Base-by-base conservation (phyloP, 176 grass and related monocot genomes). In the Triticum monococcum region DNA sequence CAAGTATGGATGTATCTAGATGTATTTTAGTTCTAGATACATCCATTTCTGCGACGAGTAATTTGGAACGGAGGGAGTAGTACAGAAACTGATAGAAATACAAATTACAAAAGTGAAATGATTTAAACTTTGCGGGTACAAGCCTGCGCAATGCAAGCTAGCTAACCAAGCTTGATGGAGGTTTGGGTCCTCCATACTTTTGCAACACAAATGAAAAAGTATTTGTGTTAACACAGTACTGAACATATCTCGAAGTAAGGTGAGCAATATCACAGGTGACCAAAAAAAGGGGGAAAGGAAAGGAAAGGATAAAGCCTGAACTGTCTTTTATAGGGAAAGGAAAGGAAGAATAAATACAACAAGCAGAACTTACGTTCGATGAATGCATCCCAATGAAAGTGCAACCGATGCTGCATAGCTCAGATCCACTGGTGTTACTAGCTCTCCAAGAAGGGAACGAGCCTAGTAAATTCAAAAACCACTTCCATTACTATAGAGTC, bases 361-460 rank as follows among this genome's bases (percentile, higher is more conserved):
- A 79, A 81, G 62, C 20, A 77, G 18, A 77, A 59, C 83, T 87
- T 68, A 95, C 96, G 86, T 94, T 30, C 88, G 84, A 91, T 98
- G 94, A 64, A 98, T 98, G 90, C 93, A 98, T 67, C 96, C 96
- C 35, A 98, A 80, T 26, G 96, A 94, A 83, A 98, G 87, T 77
- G 88, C 92, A 93, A 98, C 83, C 0, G 91, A 94, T 89, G 91
- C 85, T 81, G 83, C 88, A 89, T 96, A 91, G 75, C 80, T 89
- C 80, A 86, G 87, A 91, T 98, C 96, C 89, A 86, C 68, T 73
- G 91, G 25, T 82, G 83, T 50, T 85, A 80, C 78, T 83, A 98
- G 86, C 64, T 98, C 96, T 86, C 96, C 93, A 85, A 96, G 96
- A 91, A 98, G 86, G 78, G 88, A 88, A 43, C 93, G 93, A 50